These are phyloP conservation scores for Areca catechu DNA, from an alignment of 176 grass and related monocot species.

Conservation along the genomic window DNA sequence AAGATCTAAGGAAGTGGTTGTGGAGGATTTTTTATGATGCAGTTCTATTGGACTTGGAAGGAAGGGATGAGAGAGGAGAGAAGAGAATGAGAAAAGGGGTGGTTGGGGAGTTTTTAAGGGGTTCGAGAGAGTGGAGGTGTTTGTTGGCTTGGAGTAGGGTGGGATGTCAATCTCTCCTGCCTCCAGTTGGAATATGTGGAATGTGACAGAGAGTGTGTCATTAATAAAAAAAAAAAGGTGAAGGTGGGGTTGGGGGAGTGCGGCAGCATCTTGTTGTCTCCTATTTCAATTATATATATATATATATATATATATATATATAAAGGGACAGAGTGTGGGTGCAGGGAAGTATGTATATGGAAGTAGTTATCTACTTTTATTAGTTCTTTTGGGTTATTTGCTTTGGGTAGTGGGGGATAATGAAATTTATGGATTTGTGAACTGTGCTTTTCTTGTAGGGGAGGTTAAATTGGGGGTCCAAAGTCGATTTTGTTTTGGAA, in stretches of 20 bases:
- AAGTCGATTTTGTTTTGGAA: slow-evolving; percentile 18
- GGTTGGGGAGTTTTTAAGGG: background rate
- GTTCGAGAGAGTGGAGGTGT: background rate
- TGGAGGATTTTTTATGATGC: background rate
- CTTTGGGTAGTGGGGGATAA: slow-evolving; percentile 23
- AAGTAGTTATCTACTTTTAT: slow-evolving; percentile 10
- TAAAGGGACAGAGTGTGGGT: background rate
- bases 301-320: too few species aligned
- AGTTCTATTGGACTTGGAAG: background rate
- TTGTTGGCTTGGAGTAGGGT: slow-evolving; percentile 24
- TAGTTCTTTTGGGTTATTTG: slow-evolving; percentile 3
- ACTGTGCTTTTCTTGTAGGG: slow-evolving; percentile 24
- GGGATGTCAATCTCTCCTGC: slow-evolving; percentile 18
- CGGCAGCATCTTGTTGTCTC: too few species aligned
- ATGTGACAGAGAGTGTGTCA: too few species aligned
- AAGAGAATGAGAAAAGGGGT: background rate
- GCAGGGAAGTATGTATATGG: slow-evolving; percentile 4
- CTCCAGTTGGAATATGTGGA: slow-evolving; percentile 6
- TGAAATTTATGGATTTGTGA: slow-evolving; percentile 9
- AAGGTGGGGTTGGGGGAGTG: too few species aligned
- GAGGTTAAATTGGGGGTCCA: slow-evolving; percentile 21
- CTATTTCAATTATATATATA: too few species aligned
- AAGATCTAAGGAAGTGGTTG: background rate
- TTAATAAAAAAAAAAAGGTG: too few species aligned
- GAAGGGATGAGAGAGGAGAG: background rate